Conservation (phyloP, 202 grass and related monocot genomes). For the Zizania palustris region DNA sequence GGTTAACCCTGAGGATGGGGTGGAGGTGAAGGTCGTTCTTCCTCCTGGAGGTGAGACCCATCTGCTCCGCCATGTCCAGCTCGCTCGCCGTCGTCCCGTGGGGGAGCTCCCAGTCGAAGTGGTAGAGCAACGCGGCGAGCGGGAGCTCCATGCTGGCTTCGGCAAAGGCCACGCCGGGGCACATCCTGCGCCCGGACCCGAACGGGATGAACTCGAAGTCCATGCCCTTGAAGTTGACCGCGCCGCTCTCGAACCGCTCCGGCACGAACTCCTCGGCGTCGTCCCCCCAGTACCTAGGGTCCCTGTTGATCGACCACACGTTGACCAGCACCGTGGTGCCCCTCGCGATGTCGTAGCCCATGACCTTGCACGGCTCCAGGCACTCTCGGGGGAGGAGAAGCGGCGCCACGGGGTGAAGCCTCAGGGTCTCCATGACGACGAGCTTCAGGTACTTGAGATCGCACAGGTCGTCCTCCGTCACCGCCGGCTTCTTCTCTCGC, state of each 20-base stretch:
- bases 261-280: neutral
- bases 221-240: neutral
- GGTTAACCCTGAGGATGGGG: neutral
- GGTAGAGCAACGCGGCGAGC: constrained; percentile 18
- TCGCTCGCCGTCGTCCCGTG: neutral
- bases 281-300: neutral
- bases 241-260: neutral
- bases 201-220: neutral
- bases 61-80: constrained; percentile 35
- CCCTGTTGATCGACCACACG: constrained; percentile 36
- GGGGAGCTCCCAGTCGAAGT: constrained; percentile 46
- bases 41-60: neutral
- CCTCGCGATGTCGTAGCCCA: constrained; percentile 5
- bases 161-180: neutral
- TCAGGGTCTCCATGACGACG: constrained; percentile 47
- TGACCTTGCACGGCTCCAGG: neutral
- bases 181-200: neutral
- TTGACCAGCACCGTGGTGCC: constrained; percentile 9
- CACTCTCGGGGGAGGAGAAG: constrained; percentile 36
- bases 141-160: neutral
- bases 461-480: constrained; percentile 27
- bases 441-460: constrained; percentile 34
- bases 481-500: neutral
- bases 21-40: constrained; percentile 12
- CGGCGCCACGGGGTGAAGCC: constrained; percentile 34